phyloP scores from a whole-genome alignment of 2,329 filamentous ascomycete genomes.

The Neurospora sp. region DNA sequence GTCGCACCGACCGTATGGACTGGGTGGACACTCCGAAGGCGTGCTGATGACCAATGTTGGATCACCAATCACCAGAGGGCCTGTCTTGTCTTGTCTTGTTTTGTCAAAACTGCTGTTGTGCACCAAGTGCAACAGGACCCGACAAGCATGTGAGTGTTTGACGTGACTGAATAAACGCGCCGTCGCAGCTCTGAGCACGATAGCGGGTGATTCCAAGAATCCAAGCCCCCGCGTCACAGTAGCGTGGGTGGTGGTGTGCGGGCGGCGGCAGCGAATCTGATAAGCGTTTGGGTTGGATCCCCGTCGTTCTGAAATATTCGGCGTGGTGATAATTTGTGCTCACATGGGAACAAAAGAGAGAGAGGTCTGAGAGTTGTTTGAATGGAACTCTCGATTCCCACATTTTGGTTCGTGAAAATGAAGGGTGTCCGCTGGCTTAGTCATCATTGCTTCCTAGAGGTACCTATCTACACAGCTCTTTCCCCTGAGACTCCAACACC shows the following conservation, averaged over 20 bases:
- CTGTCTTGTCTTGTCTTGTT: neutral
- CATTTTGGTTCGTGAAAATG: neutral
- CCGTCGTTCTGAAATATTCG: constrained; percentile 19
- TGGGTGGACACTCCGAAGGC: neutral
- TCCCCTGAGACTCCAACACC: neutral
- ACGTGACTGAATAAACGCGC: neutral
- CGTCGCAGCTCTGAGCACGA: neutral
- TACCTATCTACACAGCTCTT: neutral
- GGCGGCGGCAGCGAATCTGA: neutral
- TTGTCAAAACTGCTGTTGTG: neutral
- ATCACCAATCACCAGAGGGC: neutral
- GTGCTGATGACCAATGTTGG: neutral
- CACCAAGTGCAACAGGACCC: neutral
- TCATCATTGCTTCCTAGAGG: neutral
- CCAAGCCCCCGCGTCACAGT: neutral
- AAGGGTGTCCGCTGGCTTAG: neutral
- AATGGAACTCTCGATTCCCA: neutral
- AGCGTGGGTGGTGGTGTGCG: neutral
- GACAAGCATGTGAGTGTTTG: neutral
- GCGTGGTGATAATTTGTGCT: constrained; percentile 17
- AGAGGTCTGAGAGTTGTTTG: neutral
- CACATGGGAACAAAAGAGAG: neutral
- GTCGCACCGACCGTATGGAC: neutral
- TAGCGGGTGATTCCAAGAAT: neutral
- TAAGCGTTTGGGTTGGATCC: neutral